phyloP scores from a whole-genome alignment of 73 alveolate species.

The Paramecium bursaria region DNA sequence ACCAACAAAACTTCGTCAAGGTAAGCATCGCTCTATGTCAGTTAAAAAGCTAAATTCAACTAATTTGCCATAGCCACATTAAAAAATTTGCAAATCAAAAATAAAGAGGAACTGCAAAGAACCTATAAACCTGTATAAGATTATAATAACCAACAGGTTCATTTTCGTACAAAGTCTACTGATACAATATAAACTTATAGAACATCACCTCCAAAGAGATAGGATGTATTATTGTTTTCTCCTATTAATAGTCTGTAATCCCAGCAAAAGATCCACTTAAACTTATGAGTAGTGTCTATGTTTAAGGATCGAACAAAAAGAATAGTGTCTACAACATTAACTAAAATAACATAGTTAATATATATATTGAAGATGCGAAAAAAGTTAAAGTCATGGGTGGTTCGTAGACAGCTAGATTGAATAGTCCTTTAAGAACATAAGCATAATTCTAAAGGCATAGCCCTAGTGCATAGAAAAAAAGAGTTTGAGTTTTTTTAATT shows the following conservation, averaged over 20 bases:
- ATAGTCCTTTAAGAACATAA: slow-evolving; percentile 50
- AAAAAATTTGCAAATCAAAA: slow-evolving; percentile 8
- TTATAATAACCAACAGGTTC: neutral
- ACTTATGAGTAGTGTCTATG: slow-evolving; percentile 12
- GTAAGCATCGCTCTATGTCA: too few species aligned
- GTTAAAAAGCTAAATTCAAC: slow-evolving; percentile 7
- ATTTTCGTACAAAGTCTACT: slow-evolving; percentile 37
- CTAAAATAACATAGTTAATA: slow-evolving; percentile 35
- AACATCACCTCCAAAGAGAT: slow-evolving; percentile 45
- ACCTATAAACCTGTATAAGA: too few species aligned
- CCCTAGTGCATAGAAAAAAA: too few species aligned
- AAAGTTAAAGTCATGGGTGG: slow-evolving; percentile 19
- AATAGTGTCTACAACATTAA: slow-evolving; percentile 42
- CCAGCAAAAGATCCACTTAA: slow-evolving; percentile 21
- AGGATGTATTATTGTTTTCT: neutral
- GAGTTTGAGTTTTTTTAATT: too few species aligned
- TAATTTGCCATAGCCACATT: slow-evolving; percentile 19
- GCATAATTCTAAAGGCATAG: too few species aligned
- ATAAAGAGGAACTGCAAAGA: neutral
- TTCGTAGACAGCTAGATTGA: slow-evolving; percentile 46
- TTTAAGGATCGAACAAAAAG: slow-evolving; percentile 37
- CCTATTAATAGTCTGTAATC: too few species aligned
- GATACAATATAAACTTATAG: slow-evolving; percentile 8
- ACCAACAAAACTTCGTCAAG: too few species aligned
- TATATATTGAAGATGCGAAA: slow-evolving; percentile 40